Evolutionary conservation across 768 basidiomycete genomes (phyloP).

Genomic region (Trametes cubensis): DNA sequence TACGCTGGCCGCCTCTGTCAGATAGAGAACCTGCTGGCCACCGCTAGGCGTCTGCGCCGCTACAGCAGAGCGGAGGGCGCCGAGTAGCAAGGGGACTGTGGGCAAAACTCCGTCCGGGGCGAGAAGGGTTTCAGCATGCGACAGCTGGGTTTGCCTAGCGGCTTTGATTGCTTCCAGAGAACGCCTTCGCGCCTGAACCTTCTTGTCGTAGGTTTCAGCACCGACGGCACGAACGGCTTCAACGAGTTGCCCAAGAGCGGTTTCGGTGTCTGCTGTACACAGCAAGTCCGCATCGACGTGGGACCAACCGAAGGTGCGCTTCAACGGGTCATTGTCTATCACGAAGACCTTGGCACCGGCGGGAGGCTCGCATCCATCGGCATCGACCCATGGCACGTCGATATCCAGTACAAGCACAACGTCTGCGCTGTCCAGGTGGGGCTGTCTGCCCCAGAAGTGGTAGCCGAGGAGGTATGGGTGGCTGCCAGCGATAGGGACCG

Average conservation of each 20-base stretch:
- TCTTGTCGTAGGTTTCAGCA: not conserved
- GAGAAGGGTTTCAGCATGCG: conserved; percentile 23
- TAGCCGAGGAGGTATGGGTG: conserved; percentile 57
- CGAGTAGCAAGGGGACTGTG: conserved; percentile 40
- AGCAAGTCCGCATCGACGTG: conserved; percentile 60
- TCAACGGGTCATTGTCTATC: conserved; percentile 66
- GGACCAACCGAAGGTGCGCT: conserved; percentile 50
- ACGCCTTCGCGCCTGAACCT: conserved; percentile 6
- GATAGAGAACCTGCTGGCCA: conserved; percentile 46
- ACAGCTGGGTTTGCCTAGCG: conserved; percentile 25
- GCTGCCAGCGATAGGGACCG: conserved; percentile 56
- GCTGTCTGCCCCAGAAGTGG: conserved; percentile 51
- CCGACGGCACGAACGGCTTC: conserved; percentile 32
- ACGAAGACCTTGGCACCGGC: conserved; percentile 55
- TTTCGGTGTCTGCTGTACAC: conserved; percentile 56
- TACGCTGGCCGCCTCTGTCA: conserved; percentile 69
- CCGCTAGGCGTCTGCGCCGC: conserved; percentile 41
- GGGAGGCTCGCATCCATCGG: conserved; percentile 45
- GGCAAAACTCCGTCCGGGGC: conserved; percentile 20
- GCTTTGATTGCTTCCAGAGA: conserved; percentile 16
- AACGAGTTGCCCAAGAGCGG: conserved; percentile 54
- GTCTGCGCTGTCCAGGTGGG: conserved; percentile 56
- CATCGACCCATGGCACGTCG: conserved; percentile 67
- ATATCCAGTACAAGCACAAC: conserved; percentile 66
- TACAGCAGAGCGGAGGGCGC: conserved; percentile 48